A percentile compares a stretch with the other conserved stretches of the same genome.
Evolutionary conservation across 2,329 filamentous ascomycete genomes (phyloP).

Genomic region (Byssothecium circinans): DNA sequence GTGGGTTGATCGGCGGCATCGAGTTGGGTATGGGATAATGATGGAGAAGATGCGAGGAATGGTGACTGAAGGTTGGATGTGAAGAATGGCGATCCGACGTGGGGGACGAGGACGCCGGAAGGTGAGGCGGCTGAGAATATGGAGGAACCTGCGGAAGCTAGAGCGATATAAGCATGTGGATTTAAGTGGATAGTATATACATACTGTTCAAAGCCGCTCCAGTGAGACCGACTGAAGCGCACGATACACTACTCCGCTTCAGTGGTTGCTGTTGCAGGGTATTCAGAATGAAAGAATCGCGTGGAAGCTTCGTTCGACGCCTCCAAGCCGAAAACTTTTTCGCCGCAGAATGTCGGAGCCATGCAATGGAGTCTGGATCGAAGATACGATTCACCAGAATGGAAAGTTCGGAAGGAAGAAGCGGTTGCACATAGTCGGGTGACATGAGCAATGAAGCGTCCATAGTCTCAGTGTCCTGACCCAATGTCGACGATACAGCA

Average conservation of each 20-base stretch:
- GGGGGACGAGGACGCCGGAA: constrained; percentile 44
- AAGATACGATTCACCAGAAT: constrained; percentile 74
- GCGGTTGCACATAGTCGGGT: constrained; percentile 81
- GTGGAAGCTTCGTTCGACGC: constrained; percentile 42
- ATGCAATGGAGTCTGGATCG: constrained; percentile 73
- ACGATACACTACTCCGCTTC: constrained; percentile 28
- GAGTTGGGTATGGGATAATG: constrained; percentile 30
- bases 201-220: constrained; percentile 30
- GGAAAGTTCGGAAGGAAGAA: constrained; percentile 73
- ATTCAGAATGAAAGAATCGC: constrained; percentile 32
- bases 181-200: not conserved
- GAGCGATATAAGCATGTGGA: constrained; percentile 10
- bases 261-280: constrained; percentile 18
- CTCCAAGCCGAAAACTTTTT: constrained; percentile 79
- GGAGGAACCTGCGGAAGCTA: constrained; percentile 39
- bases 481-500: constrained; percentile 73
- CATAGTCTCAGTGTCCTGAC: constrained; percentile 77
- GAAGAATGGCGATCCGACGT: constrained; percentile 38
- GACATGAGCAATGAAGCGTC: constrained; percentile 94
- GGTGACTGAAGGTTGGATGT: constrained; percentile 39
- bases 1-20: constrained; percentile 28
- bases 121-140: constrained; percentile 40
- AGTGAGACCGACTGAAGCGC: constrained; percentile 34
- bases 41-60: constrained; percentile 38
- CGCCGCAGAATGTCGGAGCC: constrained; percentile 79